Evolutionary conservation across 352 stramenopile genomes (phyloP).

Genomic region (Globisporangium nagaii): DNA sequence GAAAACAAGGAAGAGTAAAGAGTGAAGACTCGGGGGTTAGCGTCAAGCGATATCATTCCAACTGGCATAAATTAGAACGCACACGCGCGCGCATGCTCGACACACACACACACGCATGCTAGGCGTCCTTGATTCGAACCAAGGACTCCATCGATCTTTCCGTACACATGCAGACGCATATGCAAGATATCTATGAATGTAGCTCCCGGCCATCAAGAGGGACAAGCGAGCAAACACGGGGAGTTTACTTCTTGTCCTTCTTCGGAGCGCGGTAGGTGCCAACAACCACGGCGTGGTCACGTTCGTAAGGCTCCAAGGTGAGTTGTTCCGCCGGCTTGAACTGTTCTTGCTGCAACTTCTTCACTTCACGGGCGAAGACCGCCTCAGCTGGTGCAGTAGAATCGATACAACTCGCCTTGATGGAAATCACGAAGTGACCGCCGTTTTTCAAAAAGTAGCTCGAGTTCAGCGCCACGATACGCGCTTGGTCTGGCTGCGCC

Average conservation of each 20-base stretch:
- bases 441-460: slow-evolving; percentile 99
- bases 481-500: slow-evolving; percentile 98
- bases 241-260: slow-evolving; percentile 88
- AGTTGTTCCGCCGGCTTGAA: slow-evolving; percentile 99
- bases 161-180: slow-evolving; percentile 5
- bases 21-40: too few species aligned
- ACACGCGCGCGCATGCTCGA: neutral
- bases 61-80: slow-evolving; percentile 20
- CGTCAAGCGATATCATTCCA: slow-evolving; percentile 9
- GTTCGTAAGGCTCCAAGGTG: slow-evolving; percentile 99
- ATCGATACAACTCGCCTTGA: slow-evolving; percentile 99
- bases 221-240: slow-evolving; percentile 6
- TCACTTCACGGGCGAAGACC: slow-evolving; percentile 96
- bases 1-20: slow-evolving; percentile 3
- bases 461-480: slow-evolving; percentile 98
- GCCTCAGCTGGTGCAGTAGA: slow-evolving; percentile 97
- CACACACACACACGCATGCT: neutral
- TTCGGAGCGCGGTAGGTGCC: slow-evolving; percentile 93
- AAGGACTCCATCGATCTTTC: slow-evolving; percentile 5
- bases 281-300: slow-evolving; percentile 98
- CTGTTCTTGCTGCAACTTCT: slow-evolving; percentile 97
- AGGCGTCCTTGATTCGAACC: neutral
- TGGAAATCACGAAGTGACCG: slow-evolving; percentile 99
- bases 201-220: slow-evolving; percentile 10
- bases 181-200: slow-evolving; percentile 20